Base-by-base conservation (phyloP, 768 basidiomycete species). In the Boletus sp. region DNA sequence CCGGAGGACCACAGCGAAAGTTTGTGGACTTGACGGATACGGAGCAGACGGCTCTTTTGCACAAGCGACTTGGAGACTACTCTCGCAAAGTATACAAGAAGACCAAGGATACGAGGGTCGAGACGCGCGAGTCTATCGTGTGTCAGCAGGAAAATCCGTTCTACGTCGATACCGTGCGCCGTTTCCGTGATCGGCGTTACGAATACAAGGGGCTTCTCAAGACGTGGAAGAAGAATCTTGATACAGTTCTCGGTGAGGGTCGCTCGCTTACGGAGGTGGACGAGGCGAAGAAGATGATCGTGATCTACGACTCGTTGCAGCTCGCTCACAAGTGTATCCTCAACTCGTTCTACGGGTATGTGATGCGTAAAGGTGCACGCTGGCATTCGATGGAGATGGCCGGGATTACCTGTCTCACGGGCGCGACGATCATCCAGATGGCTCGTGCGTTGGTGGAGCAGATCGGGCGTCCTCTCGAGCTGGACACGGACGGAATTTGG, bases 331-430 rank as follows among this genome's bases (percentile, higher is more conserved):
- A 99, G 77, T 98, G 95, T 69, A 99, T 99, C 69, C 84, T 99
- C 62, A 99, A 99, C 78, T 98, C 97, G 4, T 99, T 99, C 80
- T 99, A 99, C 69, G 97, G 97, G 36, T 99, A 99, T 65, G 96
- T 99, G 70, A 98, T 98, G 97, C 86, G 97, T 40, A 98, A 99
- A 71, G 97, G 97, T 51, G 97, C 97, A 17, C 80, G 97, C 32
- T 99, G 97, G 97, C 95, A 98, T 72, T 98, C 96, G 30, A 98
- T 99, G 97, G 97, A 99, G 77, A 99, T 99, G 97, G 97, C 97
- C 1, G 97, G 97, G 7, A 98, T 99, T 60, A 98, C 97, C 11
- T 99, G 97, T 75, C 78, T 98, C 51, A 98, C 97, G 0, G 97
- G 97, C 40, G 94, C 97, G 18, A 92, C 85, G 7, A 98, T 99